A percentile compares a stretch with the other conserved stretches of the same genome.
phyloP scores from a whole-genome alignment of 345 rosid species.

The Salix caprea region DNA sequence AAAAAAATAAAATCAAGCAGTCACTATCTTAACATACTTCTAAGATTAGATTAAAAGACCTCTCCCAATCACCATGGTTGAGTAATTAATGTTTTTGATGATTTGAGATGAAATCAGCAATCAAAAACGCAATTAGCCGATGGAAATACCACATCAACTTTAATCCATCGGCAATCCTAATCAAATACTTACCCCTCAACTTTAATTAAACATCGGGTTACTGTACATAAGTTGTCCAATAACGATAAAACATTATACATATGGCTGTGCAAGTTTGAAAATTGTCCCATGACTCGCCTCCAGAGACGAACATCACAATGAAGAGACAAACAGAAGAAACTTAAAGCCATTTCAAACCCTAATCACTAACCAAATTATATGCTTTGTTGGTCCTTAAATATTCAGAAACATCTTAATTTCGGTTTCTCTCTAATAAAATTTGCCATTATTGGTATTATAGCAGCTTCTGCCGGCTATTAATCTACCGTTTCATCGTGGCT shows the following conservation, averaged over 20 bases:
- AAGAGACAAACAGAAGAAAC: neutral
- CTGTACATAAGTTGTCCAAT: neutral
- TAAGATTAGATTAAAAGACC: too few species aligned
- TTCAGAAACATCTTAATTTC: neutral
- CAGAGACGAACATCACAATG: neutral
- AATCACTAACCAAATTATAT: neutral
- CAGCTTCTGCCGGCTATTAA: neutral
- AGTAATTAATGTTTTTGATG: too few species aligned
- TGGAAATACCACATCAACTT: too few species aligned
- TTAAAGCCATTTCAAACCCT: neutral
- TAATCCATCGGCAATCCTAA: too few species aligned
- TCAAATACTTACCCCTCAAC: too few species aligned
- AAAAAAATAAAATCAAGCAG: too few species aligned
- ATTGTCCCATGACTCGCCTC: neutral
- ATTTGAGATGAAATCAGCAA: too few species aligned
- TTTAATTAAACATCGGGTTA: neutral
- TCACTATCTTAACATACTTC: too few species aligned
- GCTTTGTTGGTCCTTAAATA: neutral
- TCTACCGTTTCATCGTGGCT: neutral
- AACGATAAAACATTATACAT: neutral
- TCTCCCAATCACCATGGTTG: too few species aligned
- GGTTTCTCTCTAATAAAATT: neutral
- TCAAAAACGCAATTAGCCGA: too few species aligned
- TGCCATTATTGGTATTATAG: neutral
- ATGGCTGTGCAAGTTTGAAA: neutral